Conservation (phyloP, 208 protist species). For the Leishmania tropica region DNA sequence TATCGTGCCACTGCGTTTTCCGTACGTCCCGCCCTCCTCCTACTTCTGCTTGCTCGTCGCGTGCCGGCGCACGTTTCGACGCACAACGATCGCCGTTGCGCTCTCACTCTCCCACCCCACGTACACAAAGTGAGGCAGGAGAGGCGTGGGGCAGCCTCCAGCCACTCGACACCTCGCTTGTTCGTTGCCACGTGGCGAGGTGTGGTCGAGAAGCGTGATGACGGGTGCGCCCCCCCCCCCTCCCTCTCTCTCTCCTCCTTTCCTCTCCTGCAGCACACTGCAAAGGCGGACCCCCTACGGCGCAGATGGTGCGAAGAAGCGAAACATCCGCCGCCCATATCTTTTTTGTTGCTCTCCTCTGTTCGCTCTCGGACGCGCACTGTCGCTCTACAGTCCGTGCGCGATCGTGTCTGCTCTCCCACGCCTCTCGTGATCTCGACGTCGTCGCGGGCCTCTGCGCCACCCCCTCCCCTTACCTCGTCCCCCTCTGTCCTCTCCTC, state of each 20-base stretch:
- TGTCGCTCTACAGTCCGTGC: neutral
- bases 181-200: slow-evolving; percentile 3
- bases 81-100: too few species aligned
- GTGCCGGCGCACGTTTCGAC: neutral
- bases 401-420: neutral
- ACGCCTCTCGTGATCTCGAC: neutral
- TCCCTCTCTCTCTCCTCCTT: neutral
- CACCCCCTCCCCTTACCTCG: neutral
- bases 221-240: neutral
- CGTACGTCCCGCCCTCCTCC: too few species aligned
- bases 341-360: too few species aligned
- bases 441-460: neutral
- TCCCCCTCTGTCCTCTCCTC: neutral
- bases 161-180: slow-evolving; percentile 13
- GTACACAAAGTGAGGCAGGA: neutral
- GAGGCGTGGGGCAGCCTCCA: neutral
- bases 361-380: neutral
- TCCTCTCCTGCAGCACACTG: neutral
- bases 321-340: neutral
- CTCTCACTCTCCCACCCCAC: neutral
- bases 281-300: neutral
- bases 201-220: neutral
- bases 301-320: neutral
- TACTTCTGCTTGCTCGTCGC: too few species aligned
- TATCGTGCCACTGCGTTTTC: too few species aligned